Percentiles rank a stretch among this genome's conserved stretches.
These are phyloP conservation scores for Cryptosporidium canis DNA, from an alignment of 169 alveolate species.

Conservation along the genomic window DNA sequence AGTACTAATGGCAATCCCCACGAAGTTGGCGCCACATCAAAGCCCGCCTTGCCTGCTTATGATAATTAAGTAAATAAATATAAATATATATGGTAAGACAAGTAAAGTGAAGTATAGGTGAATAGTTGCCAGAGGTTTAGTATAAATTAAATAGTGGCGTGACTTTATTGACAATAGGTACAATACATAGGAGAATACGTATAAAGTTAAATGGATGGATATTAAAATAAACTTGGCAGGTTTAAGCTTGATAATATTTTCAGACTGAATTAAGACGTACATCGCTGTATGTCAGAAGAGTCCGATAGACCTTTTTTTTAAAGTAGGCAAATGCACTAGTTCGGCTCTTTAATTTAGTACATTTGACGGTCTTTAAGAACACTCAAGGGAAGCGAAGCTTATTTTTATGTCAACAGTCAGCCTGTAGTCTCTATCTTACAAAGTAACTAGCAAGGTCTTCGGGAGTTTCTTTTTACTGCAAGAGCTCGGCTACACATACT, in stretches of 20 bases:
- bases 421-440: not conserved
- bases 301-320: not conserved
- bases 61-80: not conserved
- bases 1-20: not conserved
- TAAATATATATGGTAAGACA: not conserved
- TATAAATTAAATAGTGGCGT: not conserved
- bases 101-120: not conserved
- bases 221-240: not conserved
- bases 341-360: not conserved
- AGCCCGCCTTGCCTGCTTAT: not conserved
- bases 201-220: not conserved
- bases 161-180: too few relatives aligned
- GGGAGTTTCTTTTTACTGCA: too few relatives aligned
- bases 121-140: not conserved
- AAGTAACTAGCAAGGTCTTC: not conserved
- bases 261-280: too few relatives aligned
- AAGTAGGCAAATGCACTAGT: not conserved
- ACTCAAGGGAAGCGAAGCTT: not conserved
- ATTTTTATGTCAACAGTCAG: not conserved
- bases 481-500: not conserved
- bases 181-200: not conserved
- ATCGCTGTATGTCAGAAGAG: too few relatives aligned
- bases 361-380: not conserved
- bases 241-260: not conserved
- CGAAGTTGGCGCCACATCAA: not conserved